Evolutionary conservation across 306 rosid species (phyloP).

Genomic region (Mimosa bimucronata): DNA sequence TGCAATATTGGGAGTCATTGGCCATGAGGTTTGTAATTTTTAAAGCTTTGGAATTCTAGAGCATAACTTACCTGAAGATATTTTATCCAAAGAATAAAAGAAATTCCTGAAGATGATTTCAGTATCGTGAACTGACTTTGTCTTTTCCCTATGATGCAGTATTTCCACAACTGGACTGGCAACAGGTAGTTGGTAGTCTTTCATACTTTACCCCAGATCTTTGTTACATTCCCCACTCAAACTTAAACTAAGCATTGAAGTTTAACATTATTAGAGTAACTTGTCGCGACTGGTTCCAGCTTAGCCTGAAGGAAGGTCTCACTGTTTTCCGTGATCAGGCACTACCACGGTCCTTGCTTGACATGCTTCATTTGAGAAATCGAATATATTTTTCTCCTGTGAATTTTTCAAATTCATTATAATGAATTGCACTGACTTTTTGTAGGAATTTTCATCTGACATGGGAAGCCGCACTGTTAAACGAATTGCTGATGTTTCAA

Average conservation of each 20-base stretch:
- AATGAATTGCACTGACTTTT: conserved; percentile 29
- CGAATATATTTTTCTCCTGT: not conserved
- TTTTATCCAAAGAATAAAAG: not conserved
- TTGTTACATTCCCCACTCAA: conserved; percentile 22
- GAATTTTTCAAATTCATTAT: conserved; percentile 9
- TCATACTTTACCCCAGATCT: not conserved
- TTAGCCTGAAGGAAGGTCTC: conserved; percentile 97
- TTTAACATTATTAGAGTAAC: conserved; percentile 77
- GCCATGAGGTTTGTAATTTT: conserved; percentile 86
- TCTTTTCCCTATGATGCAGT: conserved; percentile 68
- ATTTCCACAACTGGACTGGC: conserved; percentile 99
- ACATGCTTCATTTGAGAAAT: conserved; percentile 30
- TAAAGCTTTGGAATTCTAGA: conserved; percentile 26
- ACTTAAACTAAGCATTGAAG: conserved; percentile 39
- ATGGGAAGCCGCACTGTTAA: conserved; percentile 95
- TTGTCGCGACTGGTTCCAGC: conserved; percentile 99
- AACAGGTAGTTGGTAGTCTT: conserved; percentile 87
- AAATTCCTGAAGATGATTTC: conserved; percentile 6
- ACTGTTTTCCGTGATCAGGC: conserved; percentile 99
- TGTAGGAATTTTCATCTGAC: conserved; percentile 96
- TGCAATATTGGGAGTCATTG: conserved; percentile 96
- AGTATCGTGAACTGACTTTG: conserved; percentile 33
- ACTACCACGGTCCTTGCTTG: conserved; percentile 25
- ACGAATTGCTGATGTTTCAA: conserved; percentile 88
- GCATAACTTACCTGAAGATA: conserved; percentile 31